Percentiles rank a stretch among this genome's conserved stretches.
Conservation (phyloP, 306 rosid genomes). For the Quercus berberidifolia region DNA sequence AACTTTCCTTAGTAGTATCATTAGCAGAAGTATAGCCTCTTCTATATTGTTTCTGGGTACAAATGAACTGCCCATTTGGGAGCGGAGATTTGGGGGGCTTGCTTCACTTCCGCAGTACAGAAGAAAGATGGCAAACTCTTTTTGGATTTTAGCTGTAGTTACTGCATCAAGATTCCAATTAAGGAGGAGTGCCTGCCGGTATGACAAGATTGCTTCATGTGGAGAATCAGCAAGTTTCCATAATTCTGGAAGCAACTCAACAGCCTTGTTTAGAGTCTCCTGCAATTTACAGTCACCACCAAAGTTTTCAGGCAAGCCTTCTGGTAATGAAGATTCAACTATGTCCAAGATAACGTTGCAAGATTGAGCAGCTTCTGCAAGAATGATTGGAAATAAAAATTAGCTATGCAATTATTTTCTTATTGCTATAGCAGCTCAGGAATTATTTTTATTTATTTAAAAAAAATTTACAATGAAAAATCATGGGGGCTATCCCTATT, state of each 20-base stretch:
- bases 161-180: slow-evolving; percentile 70
- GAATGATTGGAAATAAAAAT: slow-evolving; percentile 33
- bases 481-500: neutral
- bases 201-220: slow-evolving; percentile 73
- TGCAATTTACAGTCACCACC: slow-evolving; percentile 83
- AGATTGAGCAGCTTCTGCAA: slow-evolving; percentile 93
- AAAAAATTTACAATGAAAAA: neutral
- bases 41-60: slow-evolving; percentile 84
- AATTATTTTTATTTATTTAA: neutral
- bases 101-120: slow-evolving; percentile 83
- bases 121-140: slow-evolving; percentile 78
- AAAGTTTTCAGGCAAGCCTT: slow-evolving; percentile 79
- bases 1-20: slow-evolving; percentile 69
- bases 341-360: slow-evolving; percentile 82
- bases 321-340: slow-evolving; percentile 79
- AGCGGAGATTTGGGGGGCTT: slow-evolving; percentile 75
- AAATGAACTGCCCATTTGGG: slow-evolving; percentile 71
- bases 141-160: slow-evolving; percentile 66
- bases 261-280: slow-evolving; percentile 69
- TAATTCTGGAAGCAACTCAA: slow-evolving; percentile 85
- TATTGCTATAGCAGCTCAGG: slow-evolving; percentile 18
- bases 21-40: slow-evolving; percentile 89
- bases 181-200: slow-evolving; percentile 64
- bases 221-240: slow-evolving; percentile 81
- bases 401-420: slow-evolving; percentile 17